Base-by-base conservation (phyloP, 2,329 filamentous ascomycete species). In the Epicoccum nigrum region DNA sequence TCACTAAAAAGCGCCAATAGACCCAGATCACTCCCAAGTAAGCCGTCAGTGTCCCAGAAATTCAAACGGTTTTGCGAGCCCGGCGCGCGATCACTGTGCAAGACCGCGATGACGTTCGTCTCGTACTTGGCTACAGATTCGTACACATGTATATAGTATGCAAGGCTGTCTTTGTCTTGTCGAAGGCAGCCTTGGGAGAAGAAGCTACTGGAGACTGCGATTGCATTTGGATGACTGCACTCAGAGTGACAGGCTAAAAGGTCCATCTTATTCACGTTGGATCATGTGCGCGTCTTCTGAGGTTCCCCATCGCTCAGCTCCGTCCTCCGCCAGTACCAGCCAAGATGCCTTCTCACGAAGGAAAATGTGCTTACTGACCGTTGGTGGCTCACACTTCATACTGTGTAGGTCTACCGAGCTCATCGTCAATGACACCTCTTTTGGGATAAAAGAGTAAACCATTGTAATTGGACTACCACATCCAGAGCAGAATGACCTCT, bases 401-500 rank as follows among this genome's bases (percentile, higher is more conserved):
- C 69, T 74, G 17, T 68, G 68, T 54, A 75, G 65, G 55, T 79
- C 72, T 32, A 82, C 67, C 1, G 76, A 75, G 3, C 76, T 72
- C 46, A 75, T 68, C 1, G 73, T 71, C 17, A 81, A 54, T 8
- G 49, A 62, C 8, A 75, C 71, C 0, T 27, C 39, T 8, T 71
- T 67, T 7, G 65, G 59, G 9, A 70, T 59, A 13, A 62, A 68
- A 16, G 70, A 54, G 46, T 77, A 77, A 21, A 51, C 56, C 73
- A 81, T 80, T 6, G 67, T 74, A 28, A 82, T 67, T 13, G 74
- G 78, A 23, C 74, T 75, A 15, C 79, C 79, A 52, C 79, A 81
- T 11, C 62, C 65, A 16, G 72, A 69, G 67, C 78, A 82, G 53
- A 77, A 77, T 1, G 69, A 73, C 25, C 78, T 70, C 9, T 73